A percentile compares a stretch with the other conserved stretches of the same genome.
phyloP scores from a whole-genome alignment of 1,139 yeast genomes.

The Hanseniaspora uvarum region DNA sequence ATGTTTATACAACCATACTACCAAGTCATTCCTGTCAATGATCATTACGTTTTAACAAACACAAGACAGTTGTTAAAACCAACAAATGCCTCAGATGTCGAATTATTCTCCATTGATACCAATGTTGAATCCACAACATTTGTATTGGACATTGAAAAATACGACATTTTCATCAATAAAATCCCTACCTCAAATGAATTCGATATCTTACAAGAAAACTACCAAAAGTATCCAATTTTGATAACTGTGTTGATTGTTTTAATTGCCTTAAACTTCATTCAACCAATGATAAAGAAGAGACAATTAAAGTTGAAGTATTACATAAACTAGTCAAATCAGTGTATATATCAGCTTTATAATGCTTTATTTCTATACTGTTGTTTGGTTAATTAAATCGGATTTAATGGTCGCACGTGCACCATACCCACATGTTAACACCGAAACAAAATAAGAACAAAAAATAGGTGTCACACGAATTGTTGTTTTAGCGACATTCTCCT shows the following conservation, averaged over 20 bases:
- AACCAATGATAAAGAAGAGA: slow-evolving; percentile 50
- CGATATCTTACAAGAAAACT: slow-evolving; percentile 59
- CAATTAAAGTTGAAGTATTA: slow-evolving; percentile 32
- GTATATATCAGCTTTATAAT: background rate
- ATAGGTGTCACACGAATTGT: background rate
- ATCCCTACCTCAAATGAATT: slow-evolving; percentile 76
- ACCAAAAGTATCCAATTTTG: slow-evolving; percentile 57
- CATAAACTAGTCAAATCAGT: background rate
- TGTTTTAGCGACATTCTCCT: background rate
- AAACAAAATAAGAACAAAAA: background rate
- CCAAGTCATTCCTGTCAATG: slow-evolving; percentile 48
- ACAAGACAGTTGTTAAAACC: slow-evolving; percentile 26
- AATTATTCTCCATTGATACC: slow-evolving; percentile 50
- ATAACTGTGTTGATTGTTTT: slow-evolving; percentile 49
- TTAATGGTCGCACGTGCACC: background rate
- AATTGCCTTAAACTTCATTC: slow-evolving; percentile 38
- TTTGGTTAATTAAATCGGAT: too few species aligned
- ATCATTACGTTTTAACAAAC: slow-evolving; percentile 37
- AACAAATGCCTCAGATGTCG: slow-evolving; percentile 22
- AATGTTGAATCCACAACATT: slow-evolving; percentile 72
- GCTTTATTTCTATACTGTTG: too few species aligned
- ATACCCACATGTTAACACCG: too few species aligned
- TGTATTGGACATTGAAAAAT: slow-evolving; percentile 51
- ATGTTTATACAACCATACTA: slow-evolving; percentile 54
- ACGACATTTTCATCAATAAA: slow-evolving; percentile 64